Base-by-base conservation (phyloP, 768 basidiomycete species). In the Leccinum disarticulatum region DNA sequence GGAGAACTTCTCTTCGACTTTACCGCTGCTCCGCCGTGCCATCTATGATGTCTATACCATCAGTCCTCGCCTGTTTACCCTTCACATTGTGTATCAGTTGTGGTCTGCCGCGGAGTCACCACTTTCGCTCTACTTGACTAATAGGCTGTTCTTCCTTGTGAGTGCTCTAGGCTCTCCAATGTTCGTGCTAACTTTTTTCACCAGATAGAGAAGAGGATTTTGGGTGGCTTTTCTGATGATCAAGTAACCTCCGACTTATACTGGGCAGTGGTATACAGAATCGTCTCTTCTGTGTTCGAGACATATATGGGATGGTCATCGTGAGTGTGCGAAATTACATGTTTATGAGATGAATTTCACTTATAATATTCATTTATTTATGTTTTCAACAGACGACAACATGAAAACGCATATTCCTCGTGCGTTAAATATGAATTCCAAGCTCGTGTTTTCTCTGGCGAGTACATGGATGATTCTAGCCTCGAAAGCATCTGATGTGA, bases 71-170 rank as follows among this genome's bases (percentile, higher is more conserved):
- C 28, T 64, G 28, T 69, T 70, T 25, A 31, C 6, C 22, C 25
- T 63, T 28, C 33, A 19, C 15, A 27, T 68, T 3, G 2, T 68
- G 17, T 33, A 51, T 1, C 48, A 66, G 14, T 27, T 64, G 7
- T 72, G 70, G 70, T 54, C 36, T 41, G 59, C 68, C 7, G 55
- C 70, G 11, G 64, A 68, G 22, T 27, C 9, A 0, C 51, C 70
- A 3, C 58, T 72, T 22, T 64, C 60, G 11, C 58, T 71, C 15
- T 68, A 70, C 58, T 57, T 72, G 19, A 63, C 68, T 14, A 72
- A 70, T 14, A 51, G 30, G 17, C 19, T 70, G n/a, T 52, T 72
- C 36, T 64, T 62, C 43, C 61, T 53, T 15, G 70, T 71, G 31
- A 52, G 70, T 58, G 15, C 30, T 8, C 10, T 7, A 0, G 11